Evolutionary conservation across 805 yeast species (phyloP).

Genomic region (Zygoascus tannicola): DNA sequence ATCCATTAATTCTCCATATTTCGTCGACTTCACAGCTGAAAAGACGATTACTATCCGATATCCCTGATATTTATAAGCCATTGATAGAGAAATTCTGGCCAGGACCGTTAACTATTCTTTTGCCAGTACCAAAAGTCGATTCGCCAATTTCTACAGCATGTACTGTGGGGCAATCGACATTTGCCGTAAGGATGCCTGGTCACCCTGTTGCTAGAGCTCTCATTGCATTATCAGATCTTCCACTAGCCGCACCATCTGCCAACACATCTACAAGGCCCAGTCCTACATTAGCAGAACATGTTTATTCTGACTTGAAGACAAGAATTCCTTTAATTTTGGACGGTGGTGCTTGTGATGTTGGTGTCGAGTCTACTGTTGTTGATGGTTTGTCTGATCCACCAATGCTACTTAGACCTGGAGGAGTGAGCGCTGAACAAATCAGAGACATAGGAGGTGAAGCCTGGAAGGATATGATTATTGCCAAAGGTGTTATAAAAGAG

Average conservation of each 20-base stretch:
- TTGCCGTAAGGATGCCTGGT: conserved; percentile 84
- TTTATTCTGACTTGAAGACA: conserved; percentile 66
- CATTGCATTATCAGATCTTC: conserved; percentile 73
- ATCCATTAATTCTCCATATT: conserved; percentile 86
- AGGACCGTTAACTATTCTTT: conserved; percentile 82
- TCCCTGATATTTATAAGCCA: conserved; percentile 61
- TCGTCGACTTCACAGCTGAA: conserved; percentile 67
- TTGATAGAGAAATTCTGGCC: conserved; percentile 81
- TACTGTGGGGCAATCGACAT: conserved; percentile 81
- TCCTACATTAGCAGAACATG: conserved; percentile 85
- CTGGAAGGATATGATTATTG: conserved; percentile 60
- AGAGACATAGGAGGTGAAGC: conserved; percentile 49
- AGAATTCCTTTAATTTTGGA: conserved; percentile 78
- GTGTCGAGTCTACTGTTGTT: conserved; percentile 89
- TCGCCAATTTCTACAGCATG: conserved; percentile 52
- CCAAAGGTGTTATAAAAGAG: conserved; percentile 44
- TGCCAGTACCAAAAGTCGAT: conserved; percentile 43
- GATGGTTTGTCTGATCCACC: conserved; percentile 87
- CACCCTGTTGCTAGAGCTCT: conserved; percentile 87
- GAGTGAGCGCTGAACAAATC: conserved; percentile 74
- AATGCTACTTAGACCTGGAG: conserved; percentile 87
- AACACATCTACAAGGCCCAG: conserved; percentile 94
- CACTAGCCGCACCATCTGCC: conserved; percentile 96
- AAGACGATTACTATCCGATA: conserved; percentile 37
- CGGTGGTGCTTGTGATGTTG: conserved; percentile 84